Evolutionary conservation across 2,329 filamentous ascomycete species (phyloP), one percentile per base, ranked within the genome.

Genomic region (Diaporthe batatas): DNA sequence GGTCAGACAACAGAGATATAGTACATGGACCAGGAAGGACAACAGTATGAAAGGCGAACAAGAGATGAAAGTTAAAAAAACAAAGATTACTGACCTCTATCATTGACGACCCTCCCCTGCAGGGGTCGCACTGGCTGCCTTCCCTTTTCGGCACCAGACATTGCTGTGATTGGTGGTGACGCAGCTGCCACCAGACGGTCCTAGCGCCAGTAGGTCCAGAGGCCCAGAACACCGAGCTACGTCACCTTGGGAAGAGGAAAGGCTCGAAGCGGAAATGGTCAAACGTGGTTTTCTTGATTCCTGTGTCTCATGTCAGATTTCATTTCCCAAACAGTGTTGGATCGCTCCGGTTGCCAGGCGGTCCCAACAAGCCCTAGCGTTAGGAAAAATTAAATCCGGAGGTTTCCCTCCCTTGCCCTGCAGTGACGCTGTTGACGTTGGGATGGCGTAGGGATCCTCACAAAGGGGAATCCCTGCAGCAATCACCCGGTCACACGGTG

Each of bases 361-460:
- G 59, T 47, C 42, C 25, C 25, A 21, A 49, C 29, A 23, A 6
- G 29, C 32, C 47, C 62, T 18, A 47, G 8, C 44, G 7, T 21
- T 47, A 4, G 44, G 44, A n/a, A 47, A 47, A 47, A n/a, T 47
- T n/a, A 47, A 21, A 21, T 39, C 44, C 62, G 47, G 62, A 67
- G 62, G 44, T 16, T 53, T 39, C 23, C 3, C 44, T 67, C 62
- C 62, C 62, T 53, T 49, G 62, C 62, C 47, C 29, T 23, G 14
- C 32, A 39, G 47, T 67, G 62, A 53, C 62, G 62, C 62, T 53
- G 62, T 67, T 67, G 62, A 67, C 62, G 62, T 67, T 53, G 32
- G 21, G 14, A 67, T 67, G 62, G 44, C 62, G 62, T 67, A 67
- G 62, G 62, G 62, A 67, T 67, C 62, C 62, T 67, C 62, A 32